phyloP scores from a whole-genome alignment of 2,329 filamentous ascomycete genomes.

The Epicoccum nigrum region DNA sequence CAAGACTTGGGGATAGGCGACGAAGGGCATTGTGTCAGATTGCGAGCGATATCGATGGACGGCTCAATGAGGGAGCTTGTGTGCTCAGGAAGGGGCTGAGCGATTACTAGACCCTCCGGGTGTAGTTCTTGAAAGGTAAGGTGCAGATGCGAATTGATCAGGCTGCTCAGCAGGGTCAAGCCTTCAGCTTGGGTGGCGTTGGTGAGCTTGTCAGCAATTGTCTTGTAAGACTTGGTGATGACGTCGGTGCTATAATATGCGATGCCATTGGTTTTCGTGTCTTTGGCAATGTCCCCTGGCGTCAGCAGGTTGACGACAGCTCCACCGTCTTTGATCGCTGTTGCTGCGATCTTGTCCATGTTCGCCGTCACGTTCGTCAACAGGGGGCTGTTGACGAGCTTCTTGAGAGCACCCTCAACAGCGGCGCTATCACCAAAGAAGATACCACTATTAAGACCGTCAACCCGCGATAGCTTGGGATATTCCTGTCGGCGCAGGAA shows the following conservation, averaged over 20 bases:
- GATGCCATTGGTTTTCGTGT: conserved; percentile 69
- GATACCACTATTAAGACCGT: conserved; percentile 72
- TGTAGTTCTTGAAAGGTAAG: conserved; percentile 83
- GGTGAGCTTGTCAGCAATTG: conserved; percentile 67
- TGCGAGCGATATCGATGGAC: conserved; percentile 70
- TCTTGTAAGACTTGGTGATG: conserved; percentile 68
- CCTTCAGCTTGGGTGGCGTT: conserved; percentile 63
- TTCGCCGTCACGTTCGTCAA: conserved; percentile 65
- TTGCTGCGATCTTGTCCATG: conserved; percentile 62
- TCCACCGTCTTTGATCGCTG: conserved; percentile 61
- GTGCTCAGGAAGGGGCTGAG: conserved; percentile 78
- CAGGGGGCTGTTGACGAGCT: conserved; percentile 52
- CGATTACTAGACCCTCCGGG: conserved; percentile 74
- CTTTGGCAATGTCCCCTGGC: conserved; percentile 66
- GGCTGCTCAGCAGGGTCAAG: conserved; percentile 68
- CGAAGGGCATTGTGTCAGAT: conserved; percentile 75
- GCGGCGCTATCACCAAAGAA: conserved; percentile 70
- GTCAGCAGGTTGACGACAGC: conserved; percentile 63
- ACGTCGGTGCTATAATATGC: conserved; percentile 75
- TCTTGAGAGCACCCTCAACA: conserved; percentile 52
- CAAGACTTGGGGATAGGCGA: conserved; percentile 78
- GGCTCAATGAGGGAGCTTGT: conserved; percentile 77
- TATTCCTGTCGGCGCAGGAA: conserved; percentile 79
- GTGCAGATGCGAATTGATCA: conserved; percentile 88
- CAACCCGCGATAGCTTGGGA: conserved; percentile 74